A percentile compares a stretch with the other conserved stretches of the same genome.
Evolutionary conservation across 257 asterid genomes (phyloP).

Genomic region (Solanum phureja): DNA sequence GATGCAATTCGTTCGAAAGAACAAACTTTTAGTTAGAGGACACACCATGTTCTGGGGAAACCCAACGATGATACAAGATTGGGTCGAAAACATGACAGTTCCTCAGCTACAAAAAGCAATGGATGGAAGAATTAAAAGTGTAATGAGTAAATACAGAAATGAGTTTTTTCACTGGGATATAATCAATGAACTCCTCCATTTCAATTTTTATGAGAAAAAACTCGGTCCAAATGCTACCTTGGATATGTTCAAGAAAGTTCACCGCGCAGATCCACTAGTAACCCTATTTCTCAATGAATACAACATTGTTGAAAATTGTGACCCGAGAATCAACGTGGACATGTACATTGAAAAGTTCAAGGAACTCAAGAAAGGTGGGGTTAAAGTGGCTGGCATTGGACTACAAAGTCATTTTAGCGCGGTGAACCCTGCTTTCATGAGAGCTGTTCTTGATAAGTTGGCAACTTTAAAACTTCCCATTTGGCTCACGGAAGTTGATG

Average conservation of each 20-base stretch:
- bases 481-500: slow-evolving; percentile 61
- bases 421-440: slow-evolving; percentile 42
- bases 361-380: slow-evolving; percentile 20
- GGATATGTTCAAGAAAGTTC: slow-evolving; percentile 29
- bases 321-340: slow-evolving; percentile 27
- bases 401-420: slow-evolving; percentile 38
- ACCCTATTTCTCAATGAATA: slow-evolving; percentile 50
- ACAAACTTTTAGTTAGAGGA: slow-evolving; percentile 47
- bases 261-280: slow-evolving; percentile 37
- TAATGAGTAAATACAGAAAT: slow-evolving; percentile 36
- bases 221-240: slow-evolving; percentile 45
- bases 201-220: slow-evolving; percentile 33
- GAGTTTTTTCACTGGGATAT: slow-evolving; percentile 73
- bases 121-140: slow-evolving; percentile 31
- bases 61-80: slow-evolving; percentile 23
- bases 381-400: slow-evolving; percentile 49
- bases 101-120: slow-evolving; percentile 28
- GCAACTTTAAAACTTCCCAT: slow-evolving; percentile 40
- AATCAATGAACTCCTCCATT: slow-evolving; percentile 60
- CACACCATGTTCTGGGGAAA: slow-evolving; percentile 67
- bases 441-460: slow-evolving; percentile 45
- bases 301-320: slow-evolving; percentile 46
- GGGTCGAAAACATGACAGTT: slow-evolving; percentile 37
- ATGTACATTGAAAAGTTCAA: slow-evolving; percentile 23
- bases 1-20: slow-evolving; percentile 31